Evolutionary conservation across 768 basidiomycete species (phyloP).

Genomic region (Lactarius sp.): DNA sequence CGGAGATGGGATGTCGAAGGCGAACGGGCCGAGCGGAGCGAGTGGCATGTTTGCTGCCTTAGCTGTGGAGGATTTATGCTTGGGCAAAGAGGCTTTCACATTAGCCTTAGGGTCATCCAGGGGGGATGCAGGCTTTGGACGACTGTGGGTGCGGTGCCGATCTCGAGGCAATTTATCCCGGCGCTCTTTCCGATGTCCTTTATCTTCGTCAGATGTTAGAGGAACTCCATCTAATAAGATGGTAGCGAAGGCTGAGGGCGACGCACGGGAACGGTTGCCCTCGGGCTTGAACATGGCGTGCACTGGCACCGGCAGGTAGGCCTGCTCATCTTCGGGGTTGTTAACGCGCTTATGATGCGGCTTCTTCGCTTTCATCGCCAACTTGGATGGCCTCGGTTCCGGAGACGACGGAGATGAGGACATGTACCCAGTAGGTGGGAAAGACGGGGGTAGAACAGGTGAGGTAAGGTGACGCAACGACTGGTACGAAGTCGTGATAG

Average conservation of each 20-base stretch:
- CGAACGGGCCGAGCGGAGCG: slow-evolving; percentile 37
- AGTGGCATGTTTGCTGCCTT: slow-evolving; percentile 9
- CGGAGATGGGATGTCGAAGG: slow-evolving; percentile 83
- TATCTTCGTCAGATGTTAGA: slow-evolving; percentile 25
- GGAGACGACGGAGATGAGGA: slow-evolving; percentile 27
- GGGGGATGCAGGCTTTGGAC: background rate
- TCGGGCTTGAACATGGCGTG: slow-evolving; percentile 58
- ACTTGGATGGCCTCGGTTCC: slow-evolving; percentile 56
- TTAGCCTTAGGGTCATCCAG: slow-evolving; percentile 13
- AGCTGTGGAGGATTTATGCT: slow-evolving; percentile 11
- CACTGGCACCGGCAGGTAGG: slow-evolving; percentile 33
- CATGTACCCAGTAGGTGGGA: slow-evolving; percentile 19
- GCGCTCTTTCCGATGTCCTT: slow-evolving; percentile 22
- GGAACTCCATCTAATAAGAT: slow-evolving; percentile 21
- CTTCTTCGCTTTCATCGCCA: slow-evolving; percentile 69
- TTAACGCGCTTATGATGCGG: slow-evolving; percentile 43
- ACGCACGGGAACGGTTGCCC: slow-evolving; percentile 56
- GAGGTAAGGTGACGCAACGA: slow-evolving; percentile 56
- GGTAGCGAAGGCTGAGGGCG: slow-evolving; percentile 66
- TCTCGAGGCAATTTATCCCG: slow-evolving; percentile 16
- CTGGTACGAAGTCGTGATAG: slow-evolving; percentile 79
- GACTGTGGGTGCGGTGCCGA: slow-evolving; percentile 14
- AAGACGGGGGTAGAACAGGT: slow-evolving; percentile 28
- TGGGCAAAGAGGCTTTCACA: slow-evolving; percentile 15
- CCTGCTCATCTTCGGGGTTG: slow-evolving; percentile 38